A percentile compares a stretch with the other conserved stretches of the same genome.
phyloP scores from a whole-genome alignment of 2,329 filamentous ascomycete genomes.

The Coleophoma crateriformis region DNA sequence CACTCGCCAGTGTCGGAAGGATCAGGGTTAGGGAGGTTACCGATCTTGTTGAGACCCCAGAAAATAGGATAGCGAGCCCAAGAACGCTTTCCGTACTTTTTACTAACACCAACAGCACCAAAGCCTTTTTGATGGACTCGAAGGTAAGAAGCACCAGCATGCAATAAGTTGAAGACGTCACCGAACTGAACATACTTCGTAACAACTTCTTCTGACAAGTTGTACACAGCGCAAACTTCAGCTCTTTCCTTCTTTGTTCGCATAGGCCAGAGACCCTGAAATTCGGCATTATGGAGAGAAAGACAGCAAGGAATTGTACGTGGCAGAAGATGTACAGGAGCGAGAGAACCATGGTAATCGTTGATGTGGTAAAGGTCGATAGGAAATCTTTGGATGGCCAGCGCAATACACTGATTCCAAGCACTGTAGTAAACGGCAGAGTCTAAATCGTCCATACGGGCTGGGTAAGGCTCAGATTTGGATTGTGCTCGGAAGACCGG shows the following conservation, averaged over 20 bases:
- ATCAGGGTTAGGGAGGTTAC: conserved; percentile 64
- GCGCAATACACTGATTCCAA: conserved; percentile 65
- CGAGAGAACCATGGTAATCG: conserved; percentile 57
- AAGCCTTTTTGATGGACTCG: conserved; percentile 62
- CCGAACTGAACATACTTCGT: conserved; percentile 12
- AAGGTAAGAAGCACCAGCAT: conserved; percentile 52
- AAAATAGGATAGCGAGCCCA: conserved; percentile 64
- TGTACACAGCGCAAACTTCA: conserved; percentile 60
- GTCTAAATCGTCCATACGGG: conserved; percentile 63
- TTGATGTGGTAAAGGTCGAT: conserved; percentile 62
- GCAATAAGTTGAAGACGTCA: conserved; percentile 43
- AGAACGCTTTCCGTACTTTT: conserved; percentile 62
- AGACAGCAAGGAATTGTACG: conserved; percentile 52
- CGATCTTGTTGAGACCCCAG: conserved; percentile 58
- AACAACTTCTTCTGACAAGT: conserved; percentile 49
- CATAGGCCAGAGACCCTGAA: conserved; percentile 64
- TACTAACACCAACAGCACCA: conserved; percentile 61
- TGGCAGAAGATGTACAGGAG: conserved; percentile 58
- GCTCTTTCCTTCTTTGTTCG: conserved; percentile 51
- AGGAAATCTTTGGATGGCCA: conserved; percentile 54
- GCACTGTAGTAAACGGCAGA: conserved; percentile 63
- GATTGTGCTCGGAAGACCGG: conserved; percentile 57
- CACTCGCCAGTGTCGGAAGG: conserved; percentile 50
- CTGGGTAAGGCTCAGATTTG: conserved; percentile 56
- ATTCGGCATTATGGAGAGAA: conserved; percentile 63